These are phyloP conservation scores for Secale cereale DNA, from an alignment of 176 grass and related monocot genomes.

Conservation along the genomic window DNA sequence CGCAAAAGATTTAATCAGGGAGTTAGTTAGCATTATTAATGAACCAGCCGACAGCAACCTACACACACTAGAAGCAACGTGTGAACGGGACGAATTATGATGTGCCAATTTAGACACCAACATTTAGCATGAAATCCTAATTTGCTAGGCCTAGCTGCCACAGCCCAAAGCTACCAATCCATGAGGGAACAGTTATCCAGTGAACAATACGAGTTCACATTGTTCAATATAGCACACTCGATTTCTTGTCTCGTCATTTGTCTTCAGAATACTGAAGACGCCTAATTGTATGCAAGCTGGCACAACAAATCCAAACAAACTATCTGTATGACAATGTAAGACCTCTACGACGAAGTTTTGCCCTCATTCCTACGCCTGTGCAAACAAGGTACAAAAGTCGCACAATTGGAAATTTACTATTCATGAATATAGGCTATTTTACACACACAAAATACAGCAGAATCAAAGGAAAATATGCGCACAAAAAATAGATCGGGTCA, in stretches of 20 bases:
- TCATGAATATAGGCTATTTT: background rate
- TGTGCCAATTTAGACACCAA: background rate
- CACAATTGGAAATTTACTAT: background rate
- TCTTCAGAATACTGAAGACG: background rate
- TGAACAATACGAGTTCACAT: background rate
- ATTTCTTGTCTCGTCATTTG: background rate
- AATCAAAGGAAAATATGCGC: background rate
- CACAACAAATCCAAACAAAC: too few species aligned
- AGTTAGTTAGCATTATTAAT: background rate
- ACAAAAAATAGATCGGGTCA: constrained; percentile 19
- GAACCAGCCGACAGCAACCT: background rate
- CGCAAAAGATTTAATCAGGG: background rate
- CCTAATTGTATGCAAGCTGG: background rate
- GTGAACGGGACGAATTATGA: background rate
- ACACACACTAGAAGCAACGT: background rate
- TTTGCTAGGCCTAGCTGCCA: background rate
- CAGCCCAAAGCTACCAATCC: background rate
- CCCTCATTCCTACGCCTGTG: too few species aligned
- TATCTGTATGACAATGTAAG: too few species aligned
- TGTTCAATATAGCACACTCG: background rate
- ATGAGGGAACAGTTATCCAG: background rate
- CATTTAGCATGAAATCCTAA: background rate
- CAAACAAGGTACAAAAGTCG: too few species aligned
- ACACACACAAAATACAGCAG: background rate
- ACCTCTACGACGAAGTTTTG: too few species aligned